phyloP scores from a whole-genome alignment of 257 asterid genomes.

The Solanum dulcamara region DNA sequence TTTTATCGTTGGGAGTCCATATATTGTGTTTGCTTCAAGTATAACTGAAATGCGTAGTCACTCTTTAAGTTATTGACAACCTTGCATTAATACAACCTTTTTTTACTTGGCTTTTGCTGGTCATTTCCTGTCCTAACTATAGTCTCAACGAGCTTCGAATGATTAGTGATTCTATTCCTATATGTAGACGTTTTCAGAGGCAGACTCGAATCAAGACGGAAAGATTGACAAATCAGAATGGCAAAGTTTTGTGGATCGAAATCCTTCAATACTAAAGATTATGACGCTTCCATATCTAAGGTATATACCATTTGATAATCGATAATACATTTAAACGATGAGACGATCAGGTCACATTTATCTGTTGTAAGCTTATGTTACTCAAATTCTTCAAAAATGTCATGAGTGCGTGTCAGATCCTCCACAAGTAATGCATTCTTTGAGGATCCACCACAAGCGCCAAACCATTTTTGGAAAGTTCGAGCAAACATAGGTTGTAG shows the following conservation, averaged over 20 bases:
- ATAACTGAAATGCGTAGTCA: background rate
- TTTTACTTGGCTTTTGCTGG: background rate
- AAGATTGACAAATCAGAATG: constrained; percentile 85
- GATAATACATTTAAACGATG: background rate
- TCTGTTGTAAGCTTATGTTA: background rate
- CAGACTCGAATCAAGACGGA: constrained; percentile 77
- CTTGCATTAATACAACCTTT: background rate
- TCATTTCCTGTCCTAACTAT: background rate
- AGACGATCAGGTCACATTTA: background rate
- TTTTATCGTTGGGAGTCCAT: background rate
- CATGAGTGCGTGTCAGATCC: background rate
- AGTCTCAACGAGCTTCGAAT: background rate
- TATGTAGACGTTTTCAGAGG: constrained; percentile 74
- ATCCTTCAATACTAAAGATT: constrained; percentile 84
- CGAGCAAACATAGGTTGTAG: background rate
- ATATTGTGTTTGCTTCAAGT: background rate
- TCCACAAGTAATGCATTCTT: background rate
- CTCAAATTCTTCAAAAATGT: background rate
- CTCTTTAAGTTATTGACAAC: background rate
- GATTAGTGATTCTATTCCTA: background rate
- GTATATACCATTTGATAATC: constrained; percentile 10
- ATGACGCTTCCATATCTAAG: constrained; percentile 93
- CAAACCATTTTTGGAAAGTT: background rate
- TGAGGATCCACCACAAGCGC: background rate
- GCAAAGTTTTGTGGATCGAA: constrained; percentile 62